Evolutionary conservation across 106 monocot genomes (phyloP).

Genomic region (Alisma plantagoaquatica): DNA sequence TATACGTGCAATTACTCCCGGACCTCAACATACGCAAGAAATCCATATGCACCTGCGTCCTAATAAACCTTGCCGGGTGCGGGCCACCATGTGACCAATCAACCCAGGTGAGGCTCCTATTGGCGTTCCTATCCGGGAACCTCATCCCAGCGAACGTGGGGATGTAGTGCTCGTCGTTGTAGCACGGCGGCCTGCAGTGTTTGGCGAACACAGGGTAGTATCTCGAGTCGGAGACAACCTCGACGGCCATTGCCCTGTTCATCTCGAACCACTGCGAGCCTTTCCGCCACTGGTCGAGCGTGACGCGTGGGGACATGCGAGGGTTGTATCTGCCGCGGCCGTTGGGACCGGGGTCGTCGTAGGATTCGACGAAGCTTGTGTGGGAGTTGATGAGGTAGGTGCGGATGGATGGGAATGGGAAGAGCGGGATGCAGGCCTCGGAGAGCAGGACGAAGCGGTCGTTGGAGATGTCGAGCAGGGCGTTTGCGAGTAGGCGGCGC

Average conservation of each 20-base stretch:
- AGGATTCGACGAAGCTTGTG: conserved; percentile 8
- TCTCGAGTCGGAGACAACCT: conserved; percentile 2
- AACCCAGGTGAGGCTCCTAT: conserved; percentile 2
- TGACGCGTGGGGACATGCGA: neutral
- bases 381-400: neutral
- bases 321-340: conserved; percentile 2
- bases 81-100: conserved; percentile 5
- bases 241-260: neutral
- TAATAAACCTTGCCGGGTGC: conserved; percentile 1
- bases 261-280: conserved; percentile 10
- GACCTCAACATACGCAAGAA: neutral
- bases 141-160: too few species aligned
- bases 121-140: too few species aligned
- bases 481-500: conserved; percentile 10
- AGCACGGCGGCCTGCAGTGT: too few species aligned
- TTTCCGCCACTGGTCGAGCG: conserved; percentile 5
- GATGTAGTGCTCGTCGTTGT: too few species aligned
- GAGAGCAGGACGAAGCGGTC: conserved; percentile 14
- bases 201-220: conserved; percentile 6
- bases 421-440: conserved; percentile 11
- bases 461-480: conserved; percentile 9
- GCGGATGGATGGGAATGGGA: conserved; percentile 7
- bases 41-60: neutral
- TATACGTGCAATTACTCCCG: neutral
- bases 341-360: conserved; percentile 1